These are phyloP conservation scores for Chytridium lagenaria DNA, from an alignment of 371 early-diverging fungal species.

Conservation along the genomic window DNA sequence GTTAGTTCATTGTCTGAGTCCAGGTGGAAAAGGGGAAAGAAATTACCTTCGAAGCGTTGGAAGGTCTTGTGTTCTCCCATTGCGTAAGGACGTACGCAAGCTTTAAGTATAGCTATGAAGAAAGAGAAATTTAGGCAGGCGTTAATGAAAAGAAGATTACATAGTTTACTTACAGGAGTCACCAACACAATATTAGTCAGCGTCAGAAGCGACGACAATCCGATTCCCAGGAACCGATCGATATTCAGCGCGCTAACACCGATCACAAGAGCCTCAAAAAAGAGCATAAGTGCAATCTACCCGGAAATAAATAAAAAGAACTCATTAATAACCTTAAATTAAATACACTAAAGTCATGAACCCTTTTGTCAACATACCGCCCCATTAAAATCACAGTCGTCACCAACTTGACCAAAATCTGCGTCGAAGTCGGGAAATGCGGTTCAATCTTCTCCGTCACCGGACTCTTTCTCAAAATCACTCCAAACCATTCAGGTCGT, in stretches of 20 bases:
- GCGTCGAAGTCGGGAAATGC: slow-evolving; percentile 21
- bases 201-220: slow-evolving; percentile 22
- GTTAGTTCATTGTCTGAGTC: neutral
- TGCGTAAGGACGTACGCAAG: slow-evolving; percentile 27
- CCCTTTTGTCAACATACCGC: slow-evolving; percentile 41
- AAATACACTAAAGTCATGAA: too few relatives aligned
- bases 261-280: slow-evolving; percentile 24
- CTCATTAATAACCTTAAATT: too few relatives aligned
- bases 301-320: too few relatives aligned
- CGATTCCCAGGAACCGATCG: neutral
- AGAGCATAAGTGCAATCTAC: slow-evolving; percentile 36
- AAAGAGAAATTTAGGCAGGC: neutral
- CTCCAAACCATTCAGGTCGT: slow-evolving; percentile 60
- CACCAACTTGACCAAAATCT: neutral
- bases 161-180: too few relatives aligned
- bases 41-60: slow-evolving; percentile 31
- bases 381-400: slow-evolving; percentile 23
- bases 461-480: slow-evolving; percentile 25
- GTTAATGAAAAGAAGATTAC: slow-evolving; percentile 5
- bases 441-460: slow-evolving; percentile 34
- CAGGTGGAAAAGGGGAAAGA: neutral
- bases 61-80: slow-evolving; percentile 42
- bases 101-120: slow-evolving; percentile 26
- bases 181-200: slow-evolving; percentile 42
- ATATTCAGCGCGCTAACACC: neutral